These are phyloP conservation scores for Colletotrichum musae DNA, from an alignment of 2,329 filamentous ascomycete genomes.

Conservation along the genomic window DNA sequence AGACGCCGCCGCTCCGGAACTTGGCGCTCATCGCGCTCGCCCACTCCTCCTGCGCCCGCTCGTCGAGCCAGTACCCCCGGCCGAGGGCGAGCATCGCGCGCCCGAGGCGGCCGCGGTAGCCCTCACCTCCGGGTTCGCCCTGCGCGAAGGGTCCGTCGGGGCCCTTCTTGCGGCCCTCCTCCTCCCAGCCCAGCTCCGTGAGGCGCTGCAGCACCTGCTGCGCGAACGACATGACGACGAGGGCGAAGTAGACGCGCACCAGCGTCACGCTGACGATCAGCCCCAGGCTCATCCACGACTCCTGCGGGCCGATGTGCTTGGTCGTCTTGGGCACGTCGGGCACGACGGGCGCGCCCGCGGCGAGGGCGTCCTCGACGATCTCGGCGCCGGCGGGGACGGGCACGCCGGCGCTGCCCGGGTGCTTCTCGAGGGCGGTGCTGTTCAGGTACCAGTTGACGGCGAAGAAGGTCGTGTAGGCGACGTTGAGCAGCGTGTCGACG, in stretches of 20 bases:
- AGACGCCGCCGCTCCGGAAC: slow-evolving; percentile 33
- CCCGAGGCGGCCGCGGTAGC: slow-evolving; percentile 85
- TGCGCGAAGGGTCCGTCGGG: slow-evolving; percentile 74
- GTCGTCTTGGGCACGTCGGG: slow-evolving; percentile 41
- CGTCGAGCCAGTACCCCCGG: slow-evolving; percentile 85
- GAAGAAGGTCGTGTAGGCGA: slow-evolving; percentile 85
- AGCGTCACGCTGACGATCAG: slow-evolving; percentile 82
- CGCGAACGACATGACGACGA: slow-evolving; percentile 88
- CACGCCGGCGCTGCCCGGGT: slow-evolving; percentile 41
- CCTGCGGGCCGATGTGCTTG: slow-evolving; percentile 59
- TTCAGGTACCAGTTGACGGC: slow-evolving; percentile 88
- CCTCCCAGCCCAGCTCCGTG: slow-evolving; percentile 40
- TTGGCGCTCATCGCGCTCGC: slow-evolving; percentile 70
- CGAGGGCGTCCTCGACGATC: slow-evolving; percentile 38
- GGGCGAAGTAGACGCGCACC: slow-evolving; percentile 84
- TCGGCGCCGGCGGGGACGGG: slow-evolving; percentile 35
- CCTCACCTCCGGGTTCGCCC: slow-evolving; percentile 80
- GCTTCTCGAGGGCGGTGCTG: slow-evolving; percentile 57
- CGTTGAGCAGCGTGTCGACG: slow-evolving; percentile 86
- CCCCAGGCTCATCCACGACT: slow-evolving; percentile 81
- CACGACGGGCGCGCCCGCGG: slow-evolving; percentile 39
- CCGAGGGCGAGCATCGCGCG: slow-evolving; percentile 82
- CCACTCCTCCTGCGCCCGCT: slow-evolving; percentile 78
- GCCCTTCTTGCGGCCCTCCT: slow-evolving; percentile 52
- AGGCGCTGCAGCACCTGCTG: slow-evolving; percentile 76